A percentile compares a stretch with the other conserved stretches of the same genome.
Evolutionary conservation across 768 basidiomycete species (phyloP).

Genomic region (Tremella fuciformis): DNA sequence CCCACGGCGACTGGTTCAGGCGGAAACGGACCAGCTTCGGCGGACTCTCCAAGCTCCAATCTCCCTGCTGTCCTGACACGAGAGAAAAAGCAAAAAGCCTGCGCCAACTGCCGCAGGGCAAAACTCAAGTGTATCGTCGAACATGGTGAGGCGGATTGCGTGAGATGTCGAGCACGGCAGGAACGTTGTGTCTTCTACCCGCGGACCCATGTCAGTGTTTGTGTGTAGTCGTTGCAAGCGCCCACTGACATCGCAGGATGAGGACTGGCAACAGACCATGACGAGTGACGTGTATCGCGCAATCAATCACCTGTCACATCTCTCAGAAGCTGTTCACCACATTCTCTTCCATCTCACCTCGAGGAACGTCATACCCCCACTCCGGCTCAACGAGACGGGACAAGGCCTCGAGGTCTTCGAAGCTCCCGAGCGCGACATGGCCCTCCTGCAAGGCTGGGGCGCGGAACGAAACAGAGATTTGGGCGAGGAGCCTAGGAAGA

Average conservation of each 20-base stretch:
- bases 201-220: slow-evolving; percentile 27
- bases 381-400: slow-evolving; percentile 11
- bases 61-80: slow-evolving; percentile 27
- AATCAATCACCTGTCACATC: slow-evolving; percentile 23
- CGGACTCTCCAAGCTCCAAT: slow-evolving; percentile 1
- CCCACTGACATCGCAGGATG: slow-evolving; percentile 21
- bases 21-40: neutral
- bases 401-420: slow-evolving; percentile 18
- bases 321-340: slow-evolving; percentile 34
- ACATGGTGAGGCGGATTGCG: slow-evolving; percentile 29
- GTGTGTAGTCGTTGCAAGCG: neutral
- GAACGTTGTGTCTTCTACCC: slow-evolving; percentile 39
- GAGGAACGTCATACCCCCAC: slow-evolving; percentile 27
- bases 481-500: neutral
- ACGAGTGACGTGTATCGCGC: slow-evolving; percentile 29
- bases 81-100: slow-evolving; percentile 46
- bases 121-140: slow-evolving; percentile 41
- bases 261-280: slow-evolving; percentile 39
- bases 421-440: slow-evolving; percentile 26
- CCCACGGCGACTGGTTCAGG: too few relatives aligned
- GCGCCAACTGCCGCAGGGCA: slow-evolving; percentile 37
- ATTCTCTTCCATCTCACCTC: slow-evolving; percentile 26
- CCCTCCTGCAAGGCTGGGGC: slow-evolving; percentile 24
- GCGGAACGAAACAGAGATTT: slow-evolving; percentile 18
- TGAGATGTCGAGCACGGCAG: slow-evolving; percentile 31